A percentile compares a stretch with the other conserved stretches of the same genome.
phyloP scores from a whole-genome alignment of 192 early-diverging fungal genomes.

The Backusella circina region DNA sequence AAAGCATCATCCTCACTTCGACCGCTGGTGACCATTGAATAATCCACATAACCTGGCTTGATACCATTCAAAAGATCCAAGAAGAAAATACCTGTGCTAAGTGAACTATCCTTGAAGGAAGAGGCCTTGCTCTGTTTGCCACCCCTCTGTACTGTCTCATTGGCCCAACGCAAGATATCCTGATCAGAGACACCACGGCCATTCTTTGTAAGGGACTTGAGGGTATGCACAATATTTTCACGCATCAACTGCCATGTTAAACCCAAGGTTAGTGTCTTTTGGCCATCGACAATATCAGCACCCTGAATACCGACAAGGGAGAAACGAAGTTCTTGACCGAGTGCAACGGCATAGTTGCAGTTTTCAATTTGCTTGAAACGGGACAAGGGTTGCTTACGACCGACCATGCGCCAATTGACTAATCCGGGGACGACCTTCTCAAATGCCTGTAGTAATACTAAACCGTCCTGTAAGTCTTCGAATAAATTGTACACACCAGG shows the following conservation, averaged over 20 bases:
- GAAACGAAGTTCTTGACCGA: constrained; percentile 85
- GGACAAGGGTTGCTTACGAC: constrained; percentile 67
- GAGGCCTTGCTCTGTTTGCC: constrained; percentile 67
- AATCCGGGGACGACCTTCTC: constrained; percentile 90
- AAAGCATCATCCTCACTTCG: constrained; percentile 77
- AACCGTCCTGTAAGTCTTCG: constrained; percentile 91
- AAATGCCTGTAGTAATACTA: constrained; percentile 90
- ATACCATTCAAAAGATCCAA: constrained; percentile 93
- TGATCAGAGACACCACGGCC: constrained; percentile 85
- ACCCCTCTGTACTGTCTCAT: constrained; percentile 66
- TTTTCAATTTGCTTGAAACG: constrained; percentile 99
- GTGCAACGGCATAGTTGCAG: constrained; percentile 86
- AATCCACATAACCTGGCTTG: constrained; percentile 89
- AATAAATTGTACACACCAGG: constrained; percentile 98
- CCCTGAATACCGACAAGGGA: constrained; percentile 96
- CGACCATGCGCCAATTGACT: constrained; percentile 93
- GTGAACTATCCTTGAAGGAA: constrained; percentile 81
- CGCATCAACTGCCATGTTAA: constrained; percentile 99
- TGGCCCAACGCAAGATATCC: constrained; percentile 97
- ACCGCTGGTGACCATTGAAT: constrained; percentile 75
- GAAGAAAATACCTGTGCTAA: constrained; percentile 81
- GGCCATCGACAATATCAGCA: constrained; percentile 90
- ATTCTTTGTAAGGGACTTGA: constrained; percentile 78
- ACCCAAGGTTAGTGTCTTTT: constrained; percentile 84
- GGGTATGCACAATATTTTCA: constrained; percentile 90